These are phyloP conservation scores for Penicillium paneum DNA, from an alignment of 2,329 filamentous ascomycete species.

Conservation along the genomic window DNA sequence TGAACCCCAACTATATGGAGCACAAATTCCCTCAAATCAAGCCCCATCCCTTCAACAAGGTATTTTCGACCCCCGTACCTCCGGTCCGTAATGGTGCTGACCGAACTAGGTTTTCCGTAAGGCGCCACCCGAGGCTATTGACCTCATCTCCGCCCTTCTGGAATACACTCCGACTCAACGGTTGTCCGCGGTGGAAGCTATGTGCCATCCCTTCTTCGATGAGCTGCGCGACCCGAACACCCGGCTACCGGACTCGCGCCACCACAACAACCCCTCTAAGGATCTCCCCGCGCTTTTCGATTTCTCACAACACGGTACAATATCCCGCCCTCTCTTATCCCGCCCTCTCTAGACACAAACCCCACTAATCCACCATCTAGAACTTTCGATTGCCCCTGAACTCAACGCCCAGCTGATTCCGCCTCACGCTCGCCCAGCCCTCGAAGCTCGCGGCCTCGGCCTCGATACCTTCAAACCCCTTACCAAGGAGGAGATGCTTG, in stretches of 20 bases:
- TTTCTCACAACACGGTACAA: conserved; percentile 86
- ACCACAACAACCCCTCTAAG: conserved; percentile 72
- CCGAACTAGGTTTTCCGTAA: conserved; percentile 78
- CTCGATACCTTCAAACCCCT: conserved; percentile 92
- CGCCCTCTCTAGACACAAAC: neutral
- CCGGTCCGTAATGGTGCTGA: conserved; percentile 16
- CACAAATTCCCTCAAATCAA: conserved; percentile 99
- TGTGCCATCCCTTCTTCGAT: conserved; percentile 98
- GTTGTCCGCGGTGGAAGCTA: conserved; percentile 87
- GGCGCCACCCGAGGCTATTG: conserved; percentile 87
- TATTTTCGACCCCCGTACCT: conserved; percentile 28
- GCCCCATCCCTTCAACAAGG: conserved; percentile 97
- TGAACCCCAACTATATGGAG: conserved; percentile 99
- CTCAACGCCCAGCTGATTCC: conserved; percentile 89
- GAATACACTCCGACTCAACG: conserved; percentile 98
- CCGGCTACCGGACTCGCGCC: conserved; percentile 88
- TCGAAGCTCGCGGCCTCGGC: conserved; percentile 77
- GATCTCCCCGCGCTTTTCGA: conserved; percentile 88
- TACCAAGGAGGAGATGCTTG: conserved; percentile 94
- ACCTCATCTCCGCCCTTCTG: conserved; percentile 86
- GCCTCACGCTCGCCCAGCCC: conserved; percentile 69
- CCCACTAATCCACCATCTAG: conserved; percentile 47
- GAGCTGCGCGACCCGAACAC: conserved; percentile 90
- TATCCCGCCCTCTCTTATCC: no score
- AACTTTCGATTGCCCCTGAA: conserved; percentile 89